These are phyloP conservation scores for Jamesozyma gamospora DNA, from an alignment of 805 yeast species.

Conservation along the genomic window DNA sequence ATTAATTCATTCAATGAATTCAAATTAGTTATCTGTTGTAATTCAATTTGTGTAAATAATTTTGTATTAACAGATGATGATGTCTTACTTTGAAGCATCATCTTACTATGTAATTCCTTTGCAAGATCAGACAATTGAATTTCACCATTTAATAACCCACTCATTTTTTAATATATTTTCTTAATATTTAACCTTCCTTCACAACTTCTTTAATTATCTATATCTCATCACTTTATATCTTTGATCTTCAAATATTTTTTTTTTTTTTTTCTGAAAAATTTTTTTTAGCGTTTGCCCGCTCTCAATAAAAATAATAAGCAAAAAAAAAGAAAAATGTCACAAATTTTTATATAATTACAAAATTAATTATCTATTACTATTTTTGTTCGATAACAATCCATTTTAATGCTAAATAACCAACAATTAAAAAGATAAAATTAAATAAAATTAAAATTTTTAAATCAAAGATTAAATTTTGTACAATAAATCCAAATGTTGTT, in stretches of 20 bases:
- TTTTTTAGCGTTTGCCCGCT: too few species aligned
- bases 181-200: neutral
- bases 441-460: constrained; percentile 48
- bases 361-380: too few species aligned
- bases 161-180: neutral
- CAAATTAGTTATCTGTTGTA: constrained; percentile 40
- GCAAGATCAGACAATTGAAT: constrained; percentile 36
- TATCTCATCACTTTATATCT: too few species aligned
- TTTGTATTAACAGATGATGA: constrained; percentile 35
- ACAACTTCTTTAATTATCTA: too few species aligned
- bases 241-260: too few species aligned
- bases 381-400: constrained; percentile 66
- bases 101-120: constrained; percentile 46
- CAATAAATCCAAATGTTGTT: constrained; percentile 89
- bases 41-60: constrained; percentile 59
- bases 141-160: neutral
- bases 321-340: neutral
- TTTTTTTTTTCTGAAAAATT: too few species aligned
- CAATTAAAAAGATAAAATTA: constrained; percentile 45
- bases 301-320: neutral
- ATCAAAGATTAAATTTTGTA: constrained; percentile 64
- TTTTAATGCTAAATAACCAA: constrained; percentile 72
- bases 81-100: constrained; percentile 33
- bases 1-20: constrained; percentile 36
- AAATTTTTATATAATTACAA: too few species aligned